phyloP scores from a whole-genome alignment of 331 rosid species.

The Quercus phellos region DNA sequence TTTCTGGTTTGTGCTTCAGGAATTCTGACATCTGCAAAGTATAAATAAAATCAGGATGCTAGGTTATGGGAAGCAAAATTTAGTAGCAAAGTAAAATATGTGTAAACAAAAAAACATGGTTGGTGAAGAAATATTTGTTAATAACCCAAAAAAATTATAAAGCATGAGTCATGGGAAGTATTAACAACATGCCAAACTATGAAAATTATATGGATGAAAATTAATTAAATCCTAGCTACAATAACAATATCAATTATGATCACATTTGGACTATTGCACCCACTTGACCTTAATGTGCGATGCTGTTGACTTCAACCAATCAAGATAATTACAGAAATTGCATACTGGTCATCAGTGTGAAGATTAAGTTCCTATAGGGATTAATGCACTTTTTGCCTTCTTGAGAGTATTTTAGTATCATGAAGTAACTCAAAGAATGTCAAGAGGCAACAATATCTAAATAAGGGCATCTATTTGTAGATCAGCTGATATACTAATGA shows the following conservation, averaged over 20 bases:
- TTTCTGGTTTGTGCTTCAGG: slow-evolving; percentile 36
- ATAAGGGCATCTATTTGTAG: not conserved
- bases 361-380: not conserved
- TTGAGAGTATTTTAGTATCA: not conserved
- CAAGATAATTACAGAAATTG: not conserved
- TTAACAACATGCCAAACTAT: not conserved
- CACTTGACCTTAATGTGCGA: not conserved
- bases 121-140: not conserved
- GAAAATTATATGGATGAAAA: not conserved
- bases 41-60: slow-evolving; percentile 1
- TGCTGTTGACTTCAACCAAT: not conserved
- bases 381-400: not conserved
- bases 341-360: not conserved
- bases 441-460: not conserved
- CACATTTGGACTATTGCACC: not conserved
- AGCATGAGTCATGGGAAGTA: not conserved
- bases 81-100: not conserved
- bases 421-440: not conserved
- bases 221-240: not conserved
- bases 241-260: not conserved
- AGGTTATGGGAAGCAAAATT: not conserved
- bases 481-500: not conserved
- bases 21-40: slow-evolving; percentile 46
- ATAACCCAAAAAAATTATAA: not conserved
- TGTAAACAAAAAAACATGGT: not conserved